Evolutionary conservation across 2,329 filamentous ascomycete genomes (phyloP).

Genomic region (Sarocladiaceae sp.): DNA sequence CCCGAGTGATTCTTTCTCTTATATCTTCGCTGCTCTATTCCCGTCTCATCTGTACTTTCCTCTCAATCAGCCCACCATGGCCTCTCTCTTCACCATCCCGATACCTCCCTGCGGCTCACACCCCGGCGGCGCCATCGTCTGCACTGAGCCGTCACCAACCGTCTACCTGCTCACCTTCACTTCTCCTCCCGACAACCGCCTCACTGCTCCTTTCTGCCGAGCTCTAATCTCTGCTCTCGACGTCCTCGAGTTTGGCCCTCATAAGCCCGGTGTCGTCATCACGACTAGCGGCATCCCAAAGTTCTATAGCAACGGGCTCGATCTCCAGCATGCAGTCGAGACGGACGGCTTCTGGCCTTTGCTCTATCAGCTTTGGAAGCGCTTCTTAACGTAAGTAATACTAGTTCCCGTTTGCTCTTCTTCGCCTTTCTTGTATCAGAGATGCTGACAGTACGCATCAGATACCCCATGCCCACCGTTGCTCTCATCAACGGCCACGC

Average conservation of each 20-base stretch:
- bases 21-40: background rate
- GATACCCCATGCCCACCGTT: conserved; percentile 74
- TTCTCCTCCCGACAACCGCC: conserved; percentile 69
- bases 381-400: conserved; percentile 37
- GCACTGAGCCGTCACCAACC: conserved; percentile 51
- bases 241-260: conserved; percentile 58
- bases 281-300: conserved; percentile 71
- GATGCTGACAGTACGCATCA: conserved; percentile 12
- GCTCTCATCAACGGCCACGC: conserved; percentile 75
- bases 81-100: conserved; percentile 39
- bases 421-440: background rate
- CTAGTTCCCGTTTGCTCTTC: background rate
- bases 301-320: conserved; percentile 80
- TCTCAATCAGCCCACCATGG: conserved; percentile 11
- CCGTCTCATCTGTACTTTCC: background rate
- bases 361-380: conserved; percentile 59
- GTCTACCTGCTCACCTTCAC: conserved; percentile 70
- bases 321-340: conserved; percentile 59
- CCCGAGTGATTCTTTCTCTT: too few species aligned
- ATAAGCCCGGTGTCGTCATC: conserved; percentile 66
- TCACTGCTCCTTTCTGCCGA: conserved; percentile 61
- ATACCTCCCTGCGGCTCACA: conserved; percentile 41
- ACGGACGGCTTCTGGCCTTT: conserved; percentile 56
- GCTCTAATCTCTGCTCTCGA: conserved; percentile 67
- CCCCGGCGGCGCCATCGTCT: conserved; percentile 52